phyloP scores from a whole-genome alignment of 805 yeast species.

The Saccharomycopsis olivae region DNA sequence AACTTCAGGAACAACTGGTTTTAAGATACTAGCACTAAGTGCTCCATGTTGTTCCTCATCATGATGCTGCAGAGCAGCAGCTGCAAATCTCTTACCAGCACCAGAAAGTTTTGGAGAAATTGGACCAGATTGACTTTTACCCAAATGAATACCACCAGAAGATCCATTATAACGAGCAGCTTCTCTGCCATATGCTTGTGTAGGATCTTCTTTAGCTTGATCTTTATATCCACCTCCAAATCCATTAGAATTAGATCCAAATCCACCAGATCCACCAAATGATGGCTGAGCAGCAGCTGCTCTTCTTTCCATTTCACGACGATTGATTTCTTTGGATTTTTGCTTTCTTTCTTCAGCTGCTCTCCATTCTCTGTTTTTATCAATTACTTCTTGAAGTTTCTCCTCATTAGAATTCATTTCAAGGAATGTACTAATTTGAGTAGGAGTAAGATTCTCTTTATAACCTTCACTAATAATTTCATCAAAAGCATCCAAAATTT shows the following conservation, averaged over 20 bases:
- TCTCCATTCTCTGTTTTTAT: conserved; percentile 90
- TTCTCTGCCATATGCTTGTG: conserved; percentile 20
- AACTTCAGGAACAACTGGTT: conserved; percentile 21
- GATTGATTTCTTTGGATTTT: conserved; percentile 82
- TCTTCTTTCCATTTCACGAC: conserved; percentile 60
- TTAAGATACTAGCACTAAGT: conserved; percentile 5
- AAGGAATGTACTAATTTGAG: conserved; percentile 80
- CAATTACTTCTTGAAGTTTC: conserved; percentile 95
- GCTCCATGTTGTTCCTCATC: conserved; percentile 10
- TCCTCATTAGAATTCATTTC: conserved; percentile 99
- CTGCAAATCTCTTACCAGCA: conserved; percentile 20
- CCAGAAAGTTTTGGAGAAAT: conserved; percentile 25
- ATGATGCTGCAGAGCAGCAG: conserved; percentile 20
- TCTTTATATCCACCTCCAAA: conserved; percentile 17
- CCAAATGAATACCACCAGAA: conserved; percentile 66
- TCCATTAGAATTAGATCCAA: conserved; percentile 13
- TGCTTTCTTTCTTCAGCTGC: conserved; percentile 96
- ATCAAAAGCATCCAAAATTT: conserved; percentile 83
- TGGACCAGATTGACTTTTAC: conserved; percentile 36
- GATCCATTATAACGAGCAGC: conserved; percentile 10
- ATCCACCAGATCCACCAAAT: conserved; percentile 22
- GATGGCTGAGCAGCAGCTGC: conserved; percentile 42
- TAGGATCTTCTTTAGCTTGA: background rate
- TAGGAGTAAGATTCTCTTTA: conserved; percentile 71
- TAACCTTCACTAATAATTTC: conserved; percentile 86